A percentile compares a stretch with the other conserved stretches of the same genome.
These are phyloP conservation scores for Paratinospora sagittata DNA, from an alignment of 164 flowering plant species.

Conservation along the genomic window DNA sequence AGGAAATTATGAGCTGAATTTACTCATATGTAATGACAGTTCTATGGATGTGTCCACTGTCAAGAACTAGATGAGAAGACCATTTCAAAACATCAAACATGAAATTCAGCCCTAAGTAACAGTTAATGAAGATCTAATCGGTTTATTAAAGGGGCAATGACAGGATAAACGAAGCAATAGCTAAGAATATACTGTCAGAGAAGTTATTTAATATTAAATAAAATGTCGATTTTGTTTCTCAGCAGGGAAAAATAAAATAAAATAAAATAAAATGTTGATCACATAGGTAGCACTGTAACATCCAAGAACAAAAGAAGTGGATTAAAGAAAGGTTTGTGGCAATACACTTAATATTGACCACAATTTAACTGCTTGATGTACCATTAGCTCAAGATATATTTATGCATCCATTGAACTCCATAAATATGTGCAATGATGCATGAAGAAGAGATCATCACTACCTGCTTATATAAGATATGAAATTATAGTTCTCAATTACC, in stretches of 20 bases:
- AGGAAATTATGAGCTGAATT: neutral
- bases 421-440: neutral
- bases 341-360: neutral
- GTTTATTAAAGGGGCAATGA: neutral
- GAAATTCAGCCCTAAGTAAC: neutral
- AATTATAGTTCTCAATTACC: neutral
- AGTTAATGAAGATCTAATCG: neutral
- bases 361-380: neutral
- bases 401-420: neutral
- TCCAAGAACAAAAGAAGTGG: neutral
- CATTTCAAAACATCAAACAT: neutral
- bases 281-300: neutral
- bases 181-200: neutral
- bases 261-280: neutral
- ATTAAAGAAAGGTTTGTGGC: neutral
- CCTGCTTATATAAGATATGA: neutral
- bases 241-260: too few species aligned
- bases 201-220: neutral
- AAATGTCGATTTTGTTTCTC: too few species aligned
- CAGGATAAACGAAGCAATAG: neutral
- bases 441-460: neutral
- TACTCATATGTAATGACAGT: neutral
- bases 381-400: neutral
- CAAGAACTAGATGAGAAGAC: neutral
- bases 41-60: neutral